Base-by-base conservation (phyloP, 2,329 filamentous ascomycete genomes). In the Alternaria metachromatica region DNA sequence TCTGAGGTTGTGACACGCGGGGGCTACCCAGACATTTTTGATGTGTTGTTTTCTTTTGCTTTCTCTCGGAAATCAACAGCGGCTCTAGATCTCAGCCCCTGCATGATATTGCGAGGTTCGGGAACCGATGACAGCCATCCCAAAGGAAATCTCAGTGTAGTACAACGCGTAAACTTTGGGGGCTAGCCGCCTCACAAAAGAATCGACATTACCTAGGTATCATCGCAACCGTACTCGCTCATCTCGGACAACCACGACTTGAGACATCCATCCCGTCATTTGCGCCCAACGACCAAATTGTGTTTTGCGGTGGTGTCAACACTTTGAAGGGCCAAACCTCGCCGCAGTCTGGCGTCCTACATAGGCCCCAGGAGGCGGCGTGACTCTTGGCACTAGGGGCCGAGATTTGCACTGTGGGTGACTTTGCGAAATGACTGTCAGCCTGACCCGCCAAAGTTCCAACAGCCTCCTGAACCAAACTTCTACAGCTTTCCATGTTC, bases 311-410 rank as follows among this genome's bases (percentile, higher is more conserved):
- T 58, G 51, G 53, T 58, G 51, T 45, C 46, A 63, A 54, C 48
- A 26, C 30, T 44, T 25, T 41, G 18, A 49, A 50, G 21, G 44
- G 33, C 43, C 20, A 41, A 11, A 23, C 15, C 11, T 50, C 33
- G 53, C 44, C 25, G 48, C 48, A 58, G 21, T 45, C 44, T 54
- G 55, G 57, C 41, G 23, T 49, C 13, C 33, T n/a, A 33, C 55
- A 59, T 45, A 41, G 54, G 51, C 26, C 23, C 46, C 48, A 57
- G 48, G 62, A 28, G 63, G 60, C 58, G 63, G 41, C 37, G 46
- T 23, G 37, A 56, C 60, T 58, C 68, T 73, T 72, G 68, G 72
- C 68, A 45, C 48, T 23, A 64, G 61, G 54, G 49, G 28, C 63
- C 58, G 50, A 61, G 43, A 56, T 63, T 54, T 45, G 56, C 54